Evolutionary conservation across 2,329 filamentous ascomycete genomes (phyloP).

Genomic region (Nothophoma quercina): DNA sequence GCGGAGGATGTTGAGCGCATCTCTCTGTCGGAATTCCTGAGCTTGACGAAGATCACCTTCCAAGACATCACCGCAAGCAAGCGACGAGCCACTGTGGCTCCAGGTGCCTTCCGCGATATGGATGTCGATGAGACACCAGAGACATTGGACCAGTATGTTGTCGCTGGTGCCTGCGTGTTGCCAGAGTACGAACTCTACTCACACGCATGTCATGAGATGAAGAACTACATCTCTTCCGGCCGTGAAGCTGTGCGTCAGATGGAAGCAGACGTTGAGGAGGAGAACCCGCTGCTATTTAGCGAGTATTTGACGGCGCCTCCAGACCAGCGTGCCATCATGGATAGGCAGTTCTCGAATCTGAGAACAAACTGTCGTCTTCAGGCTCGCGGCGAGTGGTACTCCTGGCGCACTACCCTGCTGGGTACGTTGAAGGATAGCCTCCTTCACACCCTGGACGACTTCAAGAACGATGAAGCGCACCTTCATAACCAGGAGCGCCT

Average conservation of each 20-base stretch:
- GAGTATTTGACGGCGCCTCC: slow-evolving; percentile 89
- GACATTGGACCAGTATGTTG: slow-evolving; percentile 76
- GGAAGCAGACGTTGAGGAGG: slow-evolving; percentile 84
- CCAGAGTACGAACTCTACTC: slow-evolving; percentile 95
- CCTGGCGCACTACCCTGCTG: slow-evolving; percentile 91
- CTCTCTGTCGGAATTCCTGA: slow-evolving; percentile 89
- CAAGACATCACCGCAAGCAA: slow-evolving; percentile 99
- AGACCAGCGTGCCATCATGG: slow-evolving; percentile 85
- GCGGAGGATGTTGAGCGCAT: slow-evolving; percentile 66
- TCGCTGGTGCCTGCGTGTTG: slow-evolving; percentile 88
- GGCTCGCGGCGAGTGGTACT: slow-evolving; percentile 98
- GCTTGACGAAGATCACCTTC: slow-evolving; percentile 95
- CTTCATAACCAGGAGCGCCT: slow-evolving; percentile 73
- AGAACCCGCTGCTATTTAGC: slow-evolving; percentile 89
- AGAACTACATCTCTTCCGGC: slow-evolving; percentile 95
- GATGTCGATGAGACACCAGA: slow-evolving; percentile 58
- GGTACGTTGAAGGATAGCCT: slow-evolving; percentile 84
- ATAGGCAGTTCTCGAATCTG: slow-evolving; percentile 96
- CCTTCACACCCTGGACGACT: slow-evolving; percentile 75
- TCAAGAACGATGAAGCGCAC: slow-evolving; percentile 74
- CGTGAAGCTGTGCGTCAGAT: slow-evolving; percentile 89
- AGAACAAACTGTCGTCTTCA: slow-evolving; percentile 89
- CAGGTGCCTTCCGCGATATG: slow-evolving; percentile 45
- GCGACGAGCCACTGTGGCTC: slow-evolving; percentile 76
- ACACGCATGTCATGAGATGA: slow-evolving; percentile 93